These are phyloP conservation scores for Leishmania major DNA, from an alignment of 208 protist species.

Conservation along the genomic window DNA sequence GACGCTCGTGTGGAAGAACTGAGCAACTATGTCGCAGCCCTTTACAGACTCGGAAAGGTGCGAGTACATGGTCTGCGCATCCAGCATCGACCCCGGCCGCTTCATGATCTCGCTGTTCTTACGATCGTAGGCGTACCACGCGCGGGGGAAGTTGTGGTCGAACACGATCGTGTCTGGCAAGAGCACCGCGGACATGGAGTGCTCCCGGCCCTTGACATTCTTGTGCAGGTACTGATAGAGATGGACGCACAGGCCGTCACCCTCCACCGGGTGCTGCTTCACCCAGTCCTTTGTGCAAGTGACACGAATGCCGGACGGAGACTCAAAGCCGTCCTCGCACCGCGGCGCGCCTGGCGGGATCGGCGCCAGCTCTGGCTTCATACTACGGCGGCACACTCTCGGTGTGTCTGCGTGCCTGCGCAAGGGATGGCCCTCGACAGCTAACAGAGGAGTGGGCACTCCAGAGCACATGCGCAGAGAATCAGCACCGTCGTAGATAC, in stretches of 20 bases:
- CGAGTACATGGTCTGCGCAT: slow-evolving; percentile 84
- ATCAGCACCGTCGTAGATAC: background rate
- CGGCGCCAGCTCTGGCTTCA: slow-evolving; percentile 17
- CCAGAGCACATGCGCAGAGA: background rate
- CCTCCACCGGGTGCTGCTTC: slow-evolving; percentile 84
- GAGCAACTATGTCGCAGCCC: slow-evolving; percentile 81
- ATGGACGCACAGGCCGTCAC: slow-evolving; percentile 77
- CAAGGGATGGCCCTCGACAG: background rate
- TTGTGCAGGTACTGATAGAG: slow-evolving; percentile 90
- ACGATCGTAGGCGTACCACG: slow-evolving; percentile 90
- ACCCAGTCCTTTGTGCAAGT: slow-evolving; percentile 72
- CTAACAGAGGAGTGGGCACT: background rate
- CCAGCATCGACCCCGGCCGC: slow-evolving; percentile 81
- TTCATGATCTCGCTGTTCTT: slow-evolving; percentile 84
- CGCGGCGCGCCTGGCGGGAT: slow-evolving; percentile 46
- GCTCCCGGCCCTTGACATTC: slow-evolving; percentile 81
- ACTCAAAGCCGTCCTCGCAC: slow-evolving; percentile 57
- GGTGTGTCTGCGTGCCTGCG: slow-evolving; percentile 1
- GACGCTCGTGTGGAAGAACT: slow-evolving; percentile 80
- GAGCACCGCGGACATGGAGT: slow-evolving; percentile 54
- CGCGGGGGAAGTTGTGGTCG: slow-evolving; percentile 94
- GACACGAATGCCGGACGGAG: slow-evolving; percentile 62
- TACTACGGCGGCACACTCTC: slow-evolving; percentile 1
- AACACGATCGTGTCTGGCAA: slow-evolving; percentile 92
- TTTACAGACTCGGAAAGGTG: slow-evolving; percentile 47